phyloP scores from a whole-genome alignment of 177 flowering plant genomes.

The Vitis hybrid region DNA sequence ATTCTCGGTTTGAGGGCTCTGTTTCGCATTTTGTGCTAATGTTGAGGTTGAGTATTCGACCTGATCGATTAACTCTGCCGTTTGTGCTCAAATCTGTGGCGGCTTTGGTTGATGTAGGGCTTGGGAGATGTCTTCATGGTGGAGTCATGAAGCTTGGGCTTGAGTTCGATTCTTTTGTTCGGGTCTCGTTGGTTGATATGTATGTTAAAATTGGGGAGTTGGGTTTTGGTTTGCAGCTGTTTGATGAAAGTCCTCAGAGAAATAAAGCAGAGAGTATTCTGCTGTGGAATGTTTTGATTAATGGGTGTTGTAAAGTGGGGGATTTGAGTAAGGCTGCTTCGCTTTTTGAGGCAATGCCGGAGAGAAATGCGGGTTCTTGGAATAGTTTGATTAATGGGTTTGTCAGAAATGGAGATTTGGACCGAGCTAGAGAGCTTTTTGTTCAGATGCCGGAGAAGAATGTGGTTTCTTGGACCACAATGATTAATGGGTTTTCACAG shows the following conservation, averaged over 20 bases:
- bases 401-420: slow-evolving; percentile 35
- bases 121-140: slow-evolving; percentile 36
- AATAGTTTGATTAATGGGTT: slow-evolving; percentile 56
- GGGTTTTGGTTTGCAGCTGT: slow-evolving; percentile 34
- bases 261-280: slow-evolving; percentile 30
- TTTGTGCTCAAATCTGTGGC: slow-evolving; percentile 43
- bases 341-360: slow-evolving; percentile 51
- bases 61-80: slow-evolving; percentile 46
- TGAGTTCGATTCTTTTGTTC: slow-evolving; percentile 45
- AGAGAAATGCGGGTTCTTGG: slow-evolving; percentile 50
- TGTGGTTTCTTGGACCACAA: slow-evolving; percentile 63
- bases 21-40: slow-evolving; percentile 33
- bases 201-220: slow-evolving; percentile 39
- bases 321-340: slow-evolving; percentile 32
- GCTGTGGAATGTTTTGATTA: slow-evolving; percentile 61
- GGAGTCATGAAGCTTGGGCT: slow-evolving; percentile 33
- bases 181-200: slow-evolving; percentile 50
- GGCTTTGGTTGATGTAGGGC: slow-evolving; percentile 16
- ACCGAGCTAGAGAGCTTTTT: slow-evolving; percentile 36
- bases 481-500: slow-evolving; percentile 41
- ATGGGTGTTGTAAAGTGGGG: slow-evolving; percentile 52
- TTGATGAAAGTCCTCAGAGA: slow-evolving; percentile 49
- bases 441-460: slow-evolving; percentile 42
- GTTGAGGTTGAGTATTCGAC: slow-evolving; percentile 30
- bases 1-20: slow-evolving; percentile 22